Conservation (phyloP, 331 rosid genomes). For the Arachis monticola region DNA sequence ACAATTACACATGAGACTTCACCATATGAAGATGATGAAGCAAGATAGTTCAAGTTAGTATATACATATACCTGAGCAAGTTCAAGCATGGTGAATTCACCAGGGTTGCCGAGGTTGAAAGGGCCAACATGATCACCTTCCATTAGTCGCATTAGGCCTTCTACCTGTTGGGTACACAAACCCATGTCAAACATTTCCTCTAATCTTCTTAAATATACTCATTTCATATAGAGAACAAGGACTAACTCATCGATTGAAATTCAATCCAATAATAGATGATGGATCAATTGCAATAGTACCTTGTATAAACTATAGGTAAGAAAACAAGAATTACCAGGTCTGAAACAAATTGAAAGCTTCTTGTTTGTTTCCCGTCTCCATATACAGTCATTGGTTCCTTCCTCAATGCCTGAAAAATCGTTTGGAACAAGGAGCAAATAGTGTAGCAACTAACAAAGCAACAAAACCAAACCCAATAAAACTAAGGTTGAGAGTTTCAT, state of each 20-base stretch:
- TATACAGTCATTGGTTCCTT: constrained; percentile 94
- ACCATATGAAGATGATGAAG: background rate
- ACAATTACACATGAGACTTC: too few species aligned
- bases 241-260: too few species aligned
- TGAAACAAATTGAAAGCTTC: constrained; percentile 94
- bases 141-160: constrained; percentile 84
- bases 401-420: constrained; percentile 68
- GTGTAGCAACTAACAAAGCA: background rate
- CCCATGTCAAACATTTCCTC: background rate
- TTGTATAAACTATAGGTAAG: background rate
- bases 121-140: constrained; percentile 95
- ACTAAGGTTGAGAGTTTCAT: too few species aligned
- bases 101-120: constrained; percentile 95
- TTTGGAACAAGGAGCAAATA: background rate
- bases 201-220: background rate
- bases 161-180: constrained; percentile 58
- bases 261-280: too few species aligned
- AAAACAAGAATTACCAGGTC: constrained; percentile 68
- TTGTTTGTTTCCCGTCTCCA: constrained; percentile 93
- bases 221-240: background rate
- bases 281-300: background rate
- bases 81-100: constrained; percentile 99
- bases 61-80: constrained; percentile 75
- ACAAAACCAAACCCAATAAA: background rate
- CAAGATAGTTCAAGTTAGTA: background rate